Evolutionary conservation across 331 rosid genomes (phyloP).

Genomic region (Rhamnella rubrinervis): DNA sequence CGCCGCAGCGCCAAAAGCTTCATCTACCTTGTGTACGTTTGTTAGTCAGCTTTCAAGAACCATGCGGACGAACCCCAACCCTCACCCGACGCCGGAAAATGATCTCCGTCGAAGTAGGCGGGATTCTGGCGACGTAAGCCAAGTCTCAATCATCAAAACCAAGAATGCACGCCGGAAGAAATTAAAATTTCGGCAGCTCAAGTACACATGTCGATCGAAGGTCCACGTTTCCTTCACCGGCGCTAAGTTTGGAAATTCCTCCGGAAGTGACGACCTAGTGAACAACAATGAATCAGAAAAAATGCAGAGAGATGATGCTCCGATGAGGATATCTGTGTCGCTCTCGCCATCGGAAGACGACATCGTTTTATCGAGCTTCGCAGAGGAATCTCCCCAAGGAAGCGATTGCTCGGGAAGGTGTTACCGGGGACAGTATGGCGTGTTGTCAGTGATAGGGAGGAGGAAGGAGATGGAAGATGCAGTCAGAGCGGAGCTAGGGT

Average conservation of each 20-base stretch:
- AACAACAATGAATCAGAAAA: neutral
- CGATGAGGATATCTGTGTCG: constrained; percentile 45
- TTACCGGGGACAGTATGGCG: constrained; percentile 38
- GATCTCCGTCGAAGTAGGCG: constrained; percentile 6
- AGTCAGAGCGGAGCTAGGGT: constrained; percentile 63
- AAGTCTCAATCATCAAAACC: constrained; percentile 2
- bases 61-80: constrained; percentile 21
- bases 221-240: constrained; percentile 13
- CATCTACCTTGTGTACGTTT: neutral
- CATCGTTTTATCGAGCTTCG: constrained; percentile 5
- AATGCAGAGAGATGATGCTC: constrained; percentile 14
- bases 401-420: neutral
- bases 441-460: constrained; percentile 56
- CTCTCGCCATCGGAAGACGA: constrained; percentile 23
- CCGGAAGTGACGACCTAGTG: neutral
- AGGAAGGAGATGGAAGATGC: constrained; percentile 92
- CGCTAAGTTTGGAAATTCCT: neutral
- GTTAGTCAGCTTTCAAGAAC: constrained; percentile 23
- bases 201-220: constrained; percentile 43
- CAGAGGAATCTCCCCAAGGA: neutral
- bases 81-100: constrained; percentile 5
- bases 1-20: no score
- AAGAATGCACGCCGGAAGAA: constrained; percentile 36
- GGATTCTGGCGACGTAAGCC: constrained; percentile 17
- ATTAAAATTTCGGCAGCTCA: constrained; percentile 41